Evolutionary conservation across 371 early-diverging fungal genomes (phyloP).

Genomic region (Mortierella sp.): DNA sequence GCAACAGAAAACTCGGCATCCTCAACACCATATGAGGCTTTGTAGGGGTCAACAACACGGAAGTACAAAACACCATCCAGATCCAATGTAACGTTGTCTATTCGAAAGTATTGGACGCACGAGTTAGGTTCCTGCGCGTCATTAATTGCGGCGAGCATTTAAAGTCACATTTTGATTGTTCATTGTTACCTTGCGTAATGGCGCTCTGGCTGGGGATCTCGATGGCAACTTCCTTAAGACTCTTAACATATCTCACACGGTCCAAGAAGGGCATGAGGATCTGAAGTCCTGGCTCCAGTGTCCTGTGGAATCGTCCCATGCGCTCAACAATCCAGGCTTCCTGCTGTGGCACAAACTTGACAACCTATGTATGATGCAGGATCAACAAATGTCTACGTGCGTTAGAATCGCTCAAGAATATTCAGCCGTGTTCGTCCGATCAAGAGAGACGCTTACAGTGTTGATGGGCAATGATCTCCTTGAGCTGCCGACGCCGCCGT

Average conservation of each 20-base stretch:
- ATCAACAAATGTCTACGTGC: not conserved
- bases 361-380: slow-evolving; percentile 61
- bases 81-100: slow-evolving; percentile 96
- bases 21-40: slow-evolving; percentile 97
- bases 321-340: slow-evolving; percentile 96
- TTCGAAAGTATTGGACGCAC: not conserved
- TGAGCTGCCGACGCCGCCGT: slow-evolving; percentile 27
- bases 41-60: slow-evolving; percentile 94
- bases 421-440: not conserved
- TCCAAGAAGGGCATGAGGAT: slow-evolving; percentile 92
- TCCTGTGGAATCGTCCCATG: slow-evolving; percentile 88
- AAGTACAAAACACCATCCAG: slow-evolving; percentile 98
- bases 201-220: slow-evolving; percentile 96
- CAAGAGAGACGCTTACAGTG: slow-evolving; percentile 33
- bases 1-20: slow-evolving; percentile 96
- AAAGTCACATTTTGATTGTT: not conserved
- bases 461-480: slow-evolving; percentile 47
- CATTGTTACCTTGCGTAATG: slow-evolving; percentile 85
- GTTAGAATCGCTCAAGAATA: not conserved
- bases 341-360: slow-evolving; percentile 98
- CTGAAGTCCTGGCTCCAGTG: slow-evolving; percentile 94
- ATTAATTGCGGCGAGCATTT: not conserved
- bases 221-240: slow-evolving; percentile 94
- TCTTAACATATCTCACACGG: slow-evolving; percentile 92
- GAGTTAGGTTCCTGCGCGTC: not conserved